Evolutionary conservation across 2,329 filamentous ascomycete species (phyloP).

Genomic region (Dactylellina cionopaga): DNA sequence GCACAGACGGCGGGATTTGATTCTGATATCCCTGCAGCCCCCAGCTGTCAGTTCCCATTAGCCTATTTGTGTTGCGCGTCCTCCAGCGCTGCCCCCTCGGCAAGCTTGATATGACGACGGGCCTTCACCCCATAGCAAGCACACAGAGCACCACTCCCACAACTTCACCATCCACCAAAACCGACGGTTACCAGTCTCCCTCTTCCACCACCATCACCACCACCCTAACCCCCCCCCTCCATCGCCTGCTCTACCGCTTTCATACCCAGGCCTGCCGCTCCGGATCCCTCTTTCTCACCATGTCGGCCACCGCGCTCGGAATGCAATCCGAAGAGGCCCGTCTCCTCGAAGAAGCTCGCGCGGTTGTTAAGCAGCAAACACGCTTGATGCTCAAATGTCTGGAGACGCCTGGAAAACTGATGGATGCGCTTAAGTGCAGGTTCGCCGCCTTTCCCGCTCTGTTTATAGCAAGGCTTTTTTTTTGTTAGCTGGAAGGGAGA

Average conservation of each 20-base stretch:
- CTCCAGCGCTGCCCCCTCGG: conserved; percentile 10
- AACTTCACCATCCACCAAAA: conserved; percentile 2
- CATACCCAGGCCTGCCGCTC: background rate
- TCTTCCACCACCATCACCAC: background rate
- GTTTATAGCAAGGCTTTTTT: background rate
- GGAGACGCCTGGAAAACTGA: conserved; percentile 96
- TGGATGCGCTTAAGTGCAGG: conserved; percentile 99
- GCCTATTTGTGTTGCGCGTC: conserved; percentile 49
- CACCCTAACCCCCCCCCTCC: background rate
- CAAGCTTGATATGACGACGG: conserved; percentile 42
- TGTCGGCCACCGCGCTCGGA: conserved; percentile 50
- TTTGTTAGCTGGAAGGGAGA: background rate
- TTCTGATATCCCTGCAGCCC: background rate
- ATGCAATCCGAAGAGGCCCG: conserved; percentile 68
- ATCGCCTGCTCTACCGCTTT: background rate
- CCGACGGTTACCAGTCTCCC: background rate
- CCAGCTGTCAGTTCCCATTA: conserved; percentile 18
- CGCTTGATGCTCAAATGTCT: conserved; percentile 96
- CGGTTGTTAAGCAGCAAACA: conserved; percentile 96
- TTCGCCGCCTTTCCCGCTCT: conserved; percentile 66
- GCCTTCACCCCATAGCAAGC: conserved; percentile 15
- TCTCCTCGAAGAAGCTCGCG: conserved; percentile 94
- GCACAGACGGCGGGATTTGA: too few species aligned
- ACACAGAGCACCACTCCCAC: background rate
- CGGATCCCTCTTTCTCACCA: conserved; percentile 1